Conservation (phyloP, 192 early-diverging fungal genomes). For the Jimgerdemannia flammicorona region DNA sequence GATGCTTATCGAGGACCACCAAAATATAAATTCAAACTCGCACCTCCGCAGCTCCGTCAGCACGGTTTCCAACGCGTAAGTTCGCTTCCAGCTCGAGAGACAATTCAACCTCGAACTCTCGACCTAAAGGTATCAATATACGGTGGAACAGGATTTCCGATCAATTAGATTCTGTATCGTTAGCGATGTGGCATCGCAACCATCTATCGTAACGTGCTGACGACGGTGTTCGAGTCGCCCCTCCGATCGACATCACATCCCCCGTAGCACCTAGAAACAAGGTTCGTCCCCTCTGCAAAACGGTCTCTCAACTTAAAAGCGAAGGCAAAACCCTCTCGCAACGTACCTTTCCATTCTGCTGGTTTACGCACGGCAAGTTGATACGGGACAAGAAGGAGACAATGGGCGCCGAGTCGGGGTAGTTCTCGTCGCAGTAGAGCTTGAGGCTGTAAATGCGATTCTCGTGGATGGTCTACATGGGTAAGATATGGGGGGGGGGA, state of each 20-base stretch:
- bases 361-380: conserved; percentile 85
- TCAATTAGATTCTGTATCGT: too few species aligned
- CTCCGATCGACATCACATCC: conserved; percentile 46
- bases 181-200: too few species aligned
- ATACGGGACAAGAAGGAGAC: conserved; percentile 81
- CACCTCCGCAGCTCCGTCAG: conserved; percentile 75
- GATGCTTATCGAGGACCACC: too few species aligned
- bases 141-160: too few species aligned
- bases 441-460: conserved; percentile 92
- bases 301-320: neutral
- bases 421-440: conserved; percentile 79
- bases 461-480: conserved; percentile 82
- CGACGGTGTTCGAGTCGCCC: too few species aligned
- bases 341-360: conserved; percentile 67
- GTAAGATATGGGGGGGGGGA: neutral
- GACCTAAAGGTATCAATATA: too few species aligned
- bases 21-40: too few species aligned
- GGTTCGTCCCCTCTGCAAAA: neutral
- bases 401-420: conserved; percentile 78
- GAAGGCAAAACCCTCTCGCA: neutral
- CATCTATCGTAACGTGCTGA: too few species aligned
- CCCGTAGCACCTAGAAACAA: neutral
- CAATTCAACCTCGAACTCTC: conserved; percentile 58
- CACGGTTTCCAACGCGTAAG: conserved; percentile 74
- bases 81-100: conserved; percentile 83